Percentiles rank a stretch among this genome's conserved stretches.
phyloP scores from a whole-genome alignment of 495 filamentous ascomycete species.

The Annulohypoxylon moriforme region DNA sequence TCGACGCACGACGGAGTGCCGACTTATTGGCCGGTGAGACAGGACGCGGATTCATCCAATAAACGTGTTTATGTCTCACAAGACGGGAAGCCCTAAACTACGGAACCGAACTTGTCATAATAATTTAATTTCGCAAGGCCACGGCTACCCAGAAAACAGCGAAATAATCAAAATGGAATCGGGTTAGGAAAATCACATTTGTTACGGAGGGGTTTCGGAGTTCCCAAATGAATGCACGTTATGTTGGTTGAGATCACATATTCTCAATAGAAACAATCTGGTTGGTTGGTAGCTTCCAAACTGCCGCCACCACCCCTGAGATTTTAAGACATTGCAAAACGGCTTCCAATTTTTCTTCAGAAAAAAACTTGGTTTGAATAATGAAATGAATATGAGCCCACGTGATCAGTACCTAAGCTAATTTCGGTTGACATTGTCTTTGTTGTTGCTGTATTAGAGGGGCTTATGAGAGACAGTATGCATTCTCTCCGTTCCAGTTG shows the following conservation, averaged over 20 bases:
- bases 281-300: constrained; percentile 36
- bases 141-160: constrained; percentile 22
- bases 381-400: constrained; percentile 31
- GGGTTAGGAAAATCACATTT: constrained; percentile 47
- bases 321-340: constrained; percentile 45
- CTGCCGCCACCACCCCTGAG: constrained; percentile 28
- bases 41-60: constrained; percentile 70
- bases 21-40: constrained; percentile 72
- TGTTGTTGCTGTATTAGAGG: constrained; percentile 40
- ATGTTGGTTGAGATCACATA: constrained; percentile 33
- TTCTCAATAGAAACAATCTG: constrained; percentile 27
- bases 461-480: constrained; percentile 29
- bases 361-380: constrained; percentile 34
- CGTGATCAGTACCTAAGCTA: constrained; percentile 40
- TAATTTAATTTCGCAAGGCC: constrained; percentile 51
- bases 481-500: constrained; percentile 34
- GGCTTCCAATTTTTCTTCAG: constrained; percentile 18
- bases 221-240: constrained; percentile 30
- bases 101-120: constrained; percentile 51
- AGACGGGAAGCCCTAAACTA: constrained; percentile 34
- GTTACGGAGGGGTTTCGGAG: constrained; percentile 46
- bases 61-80: constrained; percentile 36
- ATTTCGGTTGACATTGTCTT: constrained; percentile 58
- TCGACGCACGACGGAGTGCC: constrained; percentile 89
- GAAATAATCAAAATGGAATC: constrained; percentile 43